phyloP scores from a whole-genome alignment of 495 filamentous ascomycete genomes.

The Lepidopterella palustris region DNA sequence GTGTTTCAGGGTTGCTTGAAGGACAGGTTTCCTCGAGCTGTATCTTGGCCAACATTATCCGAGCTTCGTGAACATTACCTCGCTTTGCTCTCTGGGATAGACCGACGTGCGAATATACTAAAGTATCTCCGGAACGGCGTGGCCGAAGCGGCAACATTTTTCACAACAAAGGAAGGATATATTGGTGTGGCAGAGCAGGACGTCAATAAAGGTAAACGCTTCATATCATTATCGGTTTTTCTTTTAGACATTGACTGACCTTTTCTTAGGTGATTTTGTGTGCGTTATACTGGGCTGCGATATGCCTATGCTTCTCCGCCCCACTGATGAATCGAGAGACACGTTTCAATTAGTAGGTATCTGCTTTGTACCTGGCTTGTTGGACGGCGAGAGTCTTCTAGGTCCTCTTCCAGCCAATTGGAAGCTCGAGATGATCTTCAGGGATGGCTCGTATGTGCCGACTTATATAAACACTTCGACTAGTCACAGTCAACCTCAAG shows the following conservation, averaged over 20 bases:
- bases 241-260: too few species aligned
- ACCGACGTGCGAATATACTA: too few species aligned
- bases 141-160: too few species aligned
- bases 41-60: neutral
- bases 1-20: neutral
- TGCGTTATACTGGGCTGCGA: neutral
- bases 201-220: neutral
- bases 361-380: neutral
- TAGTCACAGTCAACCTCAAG: neutral
- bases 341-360: neutral
- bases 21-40: neutral
- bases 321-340: too few species aligned
- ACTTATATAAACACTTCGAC: neutral
- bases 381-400: neutral
- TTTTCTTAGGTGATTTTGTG: neutral
- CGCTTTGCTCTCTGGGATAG: neutral
- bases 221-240: too few species aligned
- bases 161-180: neutral
- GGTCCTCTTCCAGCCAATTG: neutral
- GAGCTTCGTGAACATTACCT: neutral
- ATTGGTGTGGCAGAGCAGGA: neutral
- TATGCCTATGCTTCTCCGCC: neutral
- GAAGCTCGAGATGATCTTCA: neutral
- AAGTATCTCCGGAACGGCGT: too few species aligned
- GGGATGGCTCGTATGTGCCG: neutral